Conservation (phyloP, 352 stramenopile genomes). For the Thalassiosira hispida region DNA sequence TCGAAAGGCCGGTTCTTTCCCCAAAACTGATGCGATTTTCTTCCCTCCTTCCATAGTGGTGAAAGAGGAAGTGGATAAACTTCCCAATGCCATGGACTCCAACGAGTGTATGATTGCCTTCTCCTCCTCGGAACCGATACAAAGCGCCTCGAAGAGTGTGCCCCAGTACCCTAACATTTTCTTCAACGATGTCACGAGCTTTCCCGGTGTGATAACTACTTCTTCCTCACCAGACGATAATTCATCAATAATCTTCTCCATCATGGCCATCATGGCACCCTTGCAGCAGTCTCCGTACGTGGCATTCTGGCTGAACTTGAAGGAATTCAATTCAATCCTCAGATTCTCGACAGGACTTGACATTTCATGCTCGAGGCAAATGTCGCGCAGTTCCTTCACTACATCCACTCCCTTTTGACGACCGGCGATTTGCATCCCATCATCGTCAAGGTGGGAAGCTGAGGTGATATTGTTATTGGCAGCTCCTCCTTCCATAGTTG, state of each 20-base stretch:
- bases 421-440: constrained; percentile 62
- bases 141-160: constrained; percentile 90
- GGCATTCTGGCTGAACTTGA: constrained; percentile 86
- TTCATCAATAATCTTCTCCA: constrained; percentile 73
- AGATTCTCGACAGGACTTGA: constrained; percentile 80
- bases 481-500: constrained; percentile 1
- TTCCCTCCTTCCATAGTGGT: constrained; percentile 57
- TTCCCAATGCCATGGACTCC: constrained; percentile 84
- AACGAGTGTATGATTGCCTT: constrained; percentile 68
- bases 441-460: constrained; percentile 41
- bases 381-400: constrained; percentile 78
- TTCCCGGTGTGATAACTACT: constrained; percentile 41
- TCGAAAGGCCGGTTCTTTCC: constrained; percentile 89
- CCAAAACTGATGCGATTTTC: constrained; percentile 80
- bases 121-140: constrained; percentile 75
- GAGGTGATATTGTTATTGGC: constrained; percentile 21
- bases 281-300: constrained; percentile 78
- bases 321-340: constrained; percentile 85
- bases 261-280: constrained; percentile 67
- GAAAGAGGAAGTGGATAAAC: too few species aligned
- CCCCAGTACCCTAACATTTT: constrained; percentile 90
- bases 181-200: constrained; percentile 87
- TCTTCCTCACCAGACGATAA: neutral
- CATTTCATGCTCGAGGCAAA: constrained; percentile 84
- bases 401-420: constrained; percentile 84